Base-by-base conservation (phyloP, 495 filamentous ascomycete species). In the Daldinia decipiens region DNA sequence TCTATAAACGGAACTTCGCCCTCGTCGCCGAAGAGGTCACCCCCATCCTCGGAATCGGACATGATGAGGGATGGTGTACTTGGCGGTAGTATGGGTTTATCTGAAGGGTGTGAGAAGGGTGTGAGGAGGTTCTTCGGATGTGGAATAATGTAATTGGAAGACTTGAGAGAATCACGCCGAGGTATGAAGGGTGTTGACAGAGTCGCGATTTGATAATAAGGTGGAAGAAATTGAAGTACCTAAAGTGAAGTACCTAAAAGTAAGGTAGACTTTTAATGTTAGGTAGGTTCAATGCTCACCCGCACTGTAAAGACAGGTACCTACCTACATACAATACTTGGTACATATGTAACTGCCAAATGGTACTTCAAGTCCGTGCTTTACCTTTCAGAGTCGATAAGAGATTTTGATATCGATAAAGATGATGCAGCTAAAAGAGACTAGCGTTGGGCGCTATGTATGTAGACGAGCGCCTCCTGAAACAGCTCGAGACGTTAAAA, bases 21-120 rank as follows among this genome's bases (percentile, higher is more conserved):
- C 24, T 81, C 83, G 54, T 81, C 82, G 17, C 91, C 91, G 60
- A 94, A 94, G 12, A 94, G 84, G 67, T 92, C 91, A 56, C 83
- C 87, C 38, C 82, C 86, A 40, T 76, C 84, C 51, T 87, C 85
- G 5, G 81, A 82, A 51, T 84, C 81, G 40, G 84, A 86, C 85
- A 87, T 87, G 0, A 43, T 26, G 55, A 45, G 12, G 24, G 12
- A 51, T 55, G 5, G n/a, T 53, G 17, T 59, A 34, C 8, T 32
- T 24, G 26, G 50, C 19, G 31, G 19, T 29, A 12, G 17, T 8
- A 57, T 24, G 32, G 8, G n/a, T 13, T 39, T 60, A 3, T 26
- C 2, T 17, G 9, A 19, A 43, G 21, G 24, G 6, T 21, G 27
- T 8, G 53, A 36, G 9, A 19, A 43, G 21, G 24, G 6, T 21